phyloP scores from a whole-genome alignment of 2,329 filamentous ascomycete species.

The Plectosphaerella cucumerina region DNA sequence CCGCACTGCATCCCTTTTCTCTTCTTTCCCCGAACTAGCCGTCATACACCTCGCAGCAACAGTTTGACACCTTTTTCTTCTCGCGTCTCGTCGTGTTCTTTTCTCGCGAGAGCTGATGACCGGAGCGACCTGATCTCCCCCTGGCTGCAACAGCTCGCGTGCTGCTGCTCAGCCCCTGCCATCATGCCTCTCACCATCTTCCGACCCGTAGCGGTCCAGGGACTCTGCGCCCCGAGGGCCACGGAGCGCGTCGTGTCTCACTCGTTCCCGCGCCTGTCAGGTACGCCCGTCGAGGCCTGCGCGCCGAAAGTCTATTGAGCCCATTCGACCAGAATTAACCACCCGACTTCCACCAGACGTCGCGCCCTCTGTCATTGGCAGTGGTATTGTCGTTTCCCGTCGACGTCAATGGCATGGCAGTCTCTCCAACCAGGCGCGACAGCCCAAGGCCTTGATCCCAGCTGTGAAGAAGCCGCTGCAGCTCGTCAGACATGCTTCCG shows the following conservation, averaged over 20 bases:
- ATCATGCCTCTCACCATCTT: slow-evolving; percentile 10
- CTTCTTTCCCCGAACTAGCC: neutral
- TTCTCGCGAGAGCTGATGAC: slow-evolving; percentile 6
- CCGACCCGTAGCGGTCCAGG: slow-evolving; percentile 10
- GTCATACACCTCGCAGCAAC: neutral
- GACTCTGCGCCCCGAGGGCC: slow-evolving; percentile 5
- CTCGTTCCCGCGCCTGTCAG: slow-evolving; percentile 1
- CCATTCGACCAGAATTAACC: neutral
- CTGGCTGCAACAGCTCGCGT: slow-evolving; percentile 8
- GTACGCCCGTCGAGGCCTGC: slow-evolving; percentile 4
- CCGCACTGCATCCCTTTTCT: too few relatives aligned
- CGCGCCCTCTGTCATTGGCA: neutral
- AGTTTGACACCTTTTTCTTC: neutral
- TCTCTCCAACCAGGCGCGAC: slow-evolving; percentile 22
- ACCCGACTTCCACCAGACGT: neutral
- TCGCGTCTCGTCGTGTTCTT: neutral
- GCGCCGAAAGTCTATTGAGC: neutral
- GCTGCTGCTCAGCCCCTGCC: slow-evolving; percentile 4
- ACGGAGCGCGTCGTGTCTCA: slow-evolving; percentile 6
- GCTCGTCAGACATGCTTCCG: slow-evolving; percentile 34
- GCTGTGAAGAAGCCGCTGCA: slow-evolving; percentile 26
- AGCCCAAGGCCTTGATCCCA: slow-evolving; percentile 21
- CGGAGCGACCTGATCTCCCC: slow-evolving; percentile 4
- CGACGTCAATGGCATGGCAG: slow-evolving; percentile 32
- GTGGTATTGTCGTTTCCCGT: slow-evolving; percentile 12